Evolutionary conservation across 2,329 filamentous ascomycete genomes (phyloP).

Genomic region (Dryadomyces sulphureus): DNA sequence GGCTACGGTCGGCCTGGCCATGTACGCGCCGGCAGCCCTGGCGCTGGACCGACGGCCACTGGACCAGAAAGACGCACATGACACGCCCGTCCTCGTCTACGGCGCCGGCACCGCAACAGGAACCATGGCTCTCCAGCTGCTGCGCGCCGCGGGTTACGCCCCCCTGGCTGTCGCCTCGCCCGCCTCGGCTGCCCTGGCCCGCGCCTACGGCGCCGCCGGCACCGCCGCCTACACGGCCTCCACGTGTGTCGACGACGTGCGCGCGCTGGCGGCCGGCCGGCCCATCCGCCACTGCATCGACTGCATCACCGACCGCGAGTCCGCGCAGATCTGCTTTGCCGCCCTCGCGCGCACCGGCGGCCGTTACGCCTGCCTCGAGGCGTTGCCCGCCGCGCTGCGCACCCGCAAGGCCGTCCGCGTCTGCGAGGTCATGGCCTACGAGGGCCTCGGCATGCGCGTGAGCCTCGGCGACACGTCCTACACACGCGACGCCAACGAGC

Average conservation of each 20-base stretch:
- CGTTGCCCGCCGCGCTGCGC: neutral
- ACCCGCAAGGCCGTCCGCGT: neutral
- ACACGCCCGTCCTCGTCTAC: neutral
- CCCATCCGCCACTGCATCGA: neutral
- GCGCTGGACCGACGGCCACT: neutral
- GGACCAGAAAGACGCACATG: neutral
- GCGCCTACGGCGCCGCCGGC: neutral
- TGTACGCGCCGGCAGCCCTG: neutral
- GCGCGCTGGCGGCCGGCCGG: neutral
- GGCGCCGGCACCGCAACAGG: neutral
- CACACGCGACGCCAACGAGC: neutral
- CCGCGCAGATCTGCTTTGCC: neutral
- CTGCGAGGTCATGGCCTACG: neutral
- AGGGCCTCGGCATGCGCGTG: neutral
- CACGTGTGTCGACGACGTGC: neutral
- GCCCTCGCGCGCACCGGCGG: neutral
- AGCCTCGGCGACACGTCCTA: neutral
- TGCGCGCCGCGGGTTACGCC: neutral
- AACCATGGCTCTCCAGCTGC: neutral
- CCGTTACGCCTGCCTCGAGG: neutral
- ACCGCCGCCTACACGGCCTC: neutral
- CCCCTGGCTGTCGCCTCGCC: neutral
- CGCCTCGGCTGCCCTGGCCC: neutral
- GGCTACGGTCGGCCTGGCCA: neutral
- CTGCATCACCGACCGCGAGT: neutral